Percentiles rank a stretch among this genome's conserved stretches.
phyloP scores from a whole-genome alignment of 2,329 filamentous ascomycete species.

The Cordyceps militaris region DNA sequence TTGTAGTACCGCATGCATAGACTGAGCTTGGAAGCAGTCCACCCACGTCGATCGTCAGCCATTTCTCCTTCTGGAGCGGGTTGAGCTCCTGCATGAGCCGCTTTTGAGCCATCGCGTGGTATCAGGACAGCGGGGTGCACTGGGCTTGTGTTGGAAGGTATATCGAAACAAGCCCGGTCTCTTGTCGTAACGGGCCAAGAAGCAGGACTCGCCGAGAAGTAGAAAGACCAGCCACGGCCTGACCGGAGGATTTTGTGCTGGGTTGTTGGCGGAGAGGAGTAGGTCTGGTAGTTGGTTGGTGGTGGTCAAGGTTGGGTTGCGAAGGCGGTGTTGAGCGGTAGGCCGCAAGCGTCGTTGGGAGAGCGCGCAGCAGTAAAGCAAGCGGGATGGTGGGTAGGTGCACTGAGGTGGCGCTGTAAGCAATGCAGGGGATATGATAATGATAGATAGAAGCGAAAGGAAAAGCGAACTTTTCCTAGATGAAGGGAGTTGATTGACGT shows the following conservation, averaged over 20 bases:
- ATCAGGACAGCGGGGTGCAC: background rate
- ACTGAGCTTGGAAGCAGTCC: background rate
- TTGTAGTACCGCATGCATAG: background rate
- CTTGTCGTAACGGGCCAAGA: background rate
- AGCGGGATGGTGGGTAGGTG: background rate
- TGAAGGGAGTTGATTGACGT: background rate
- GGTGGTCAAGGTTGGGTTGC: background rate
- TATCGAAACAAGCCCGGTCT: background rate
- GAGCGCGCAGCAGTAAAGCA: background rate
- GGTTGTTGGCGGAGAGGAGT: background rate
- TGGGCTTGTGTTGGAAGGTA: background rate
- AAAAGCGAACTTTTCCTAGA: background rate
- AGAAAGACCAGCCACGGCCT: background rate
- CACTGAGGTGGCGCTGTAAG: background rate
- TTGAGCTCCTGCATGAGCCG: slow-evolving; percentile 87
- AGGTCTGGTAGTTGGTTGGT: background rate
- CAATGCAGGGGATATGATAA: background rate
- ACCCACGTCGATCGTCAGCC: slow-evolving; percentile 80
- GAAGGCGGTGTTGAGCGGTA: slow-evolving; percentile 2
- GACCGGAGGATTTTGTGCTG: background rate
- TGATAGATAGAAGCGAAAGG: background rate
- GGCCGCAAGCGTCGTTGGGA: background rate
- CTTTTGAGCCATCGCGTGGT: slow-evolving; percentile 47
- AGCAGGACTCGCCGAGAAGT: background rate
- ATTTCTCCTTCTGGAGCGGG: slow-evolving; percentile 78